Evolutionary conservation across 1,284 basidiomycete genomes (phyloP).

Genomic region (Rhodotorula mucilaginosa): DNA sequence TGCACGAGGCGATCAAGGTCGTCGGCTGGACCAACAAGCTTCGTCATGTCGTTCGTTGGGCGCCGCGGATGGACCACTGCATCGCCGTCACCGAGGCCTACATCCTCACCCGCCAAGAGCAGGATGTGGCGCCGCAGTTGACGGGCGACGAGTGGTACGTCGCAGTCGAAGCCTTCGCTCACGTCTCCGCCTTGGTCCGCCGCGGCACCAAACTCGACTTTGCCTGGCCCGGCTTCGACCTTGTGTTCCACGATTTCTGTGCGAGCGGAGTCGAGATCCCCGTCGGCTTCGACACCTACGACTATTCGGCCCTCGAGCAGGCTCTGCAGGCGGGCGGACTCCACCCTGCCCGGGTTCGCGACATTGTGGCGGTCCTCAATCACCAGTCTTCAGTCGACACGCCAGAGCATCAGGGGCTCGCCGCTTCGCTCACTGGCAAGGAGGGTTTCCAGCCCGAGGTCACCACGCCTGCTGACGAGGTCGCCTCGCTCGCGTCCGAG

Average conservation of each 20-base stretch:
- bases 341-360: conserved; percentile 2
- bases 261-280: conserved; percentile 16
- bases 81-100: conserved; percentile 28
- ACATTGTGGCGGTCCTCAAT: conserved; percentile 32
- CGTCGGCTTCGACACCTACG: conserved; percentile 5
- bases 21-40: conserved; percentile 19
- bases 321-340: conserved; percentile 20
- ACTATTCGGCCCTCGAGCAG: conserved; percentile 21
- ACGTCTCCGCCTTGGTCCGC: conserved; percentile 6
- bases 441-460: conserved; percentile 14
- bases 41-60: conserved; percentile 10
- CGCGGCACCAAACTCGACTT: neutral
- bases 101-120: conserved; percentile 10
- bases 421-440: neutral
- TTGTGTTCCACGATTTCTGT: conserved; percentile 33
- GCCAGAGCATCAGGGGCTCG: conserved; percentile 14
- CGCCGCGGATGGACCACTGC: neutral
- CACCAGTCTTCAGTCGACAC: conserved; percentile 27
- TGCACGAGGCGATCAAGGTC: conserved; percentile 19
- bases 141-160: conserved; percentile 34
- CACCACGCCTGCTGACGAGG: conserved; percentile 29
- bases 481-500: conserved; percentile 24
- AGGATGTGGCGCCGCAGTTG: neutral
- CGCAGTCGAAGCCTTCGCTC: conserved; percentile 33
- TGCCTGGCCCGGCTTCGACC: conserved; percentile 36